Conservation (phyloP, 192 early-diverging fungal species). For the Mortierella claussenii region DNA sequence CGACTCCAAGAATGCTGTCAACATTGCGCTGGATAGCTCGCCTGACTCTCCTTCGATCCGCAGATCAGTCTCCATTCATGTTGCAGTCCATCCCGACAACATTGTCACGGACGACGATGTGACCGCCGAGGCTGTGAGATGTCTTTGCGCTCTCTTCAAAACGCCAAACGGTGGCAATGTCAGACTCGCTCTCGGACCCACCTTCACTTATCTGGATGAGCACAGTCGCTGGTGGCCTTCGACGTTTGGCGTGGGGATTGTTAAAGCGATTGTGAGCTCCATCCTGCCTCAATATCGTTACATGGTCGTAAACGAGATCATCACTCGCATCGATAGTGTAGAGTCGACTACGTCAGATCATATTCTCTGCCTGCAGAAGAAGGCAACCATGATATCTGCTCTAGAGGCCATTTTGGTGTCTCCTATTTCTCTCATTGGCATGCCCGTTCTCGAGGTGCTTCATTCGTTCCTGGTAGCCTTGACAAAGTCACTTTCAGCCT, state of each 20-base stretch:
- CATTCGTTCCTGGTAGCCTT: constrained; percentile 55
- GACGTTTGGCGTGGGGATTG: constrained; percentile 44
- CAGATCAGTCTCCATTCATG: constrained; percentile 33
- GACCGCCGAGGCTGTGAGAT: constrained; percentile 48
- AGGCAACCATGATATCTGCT: constrained; percentile 57
- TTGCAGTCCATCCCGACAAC: constrained; percentile 42
- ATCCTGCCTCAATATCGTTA: constrained; percentile 59
- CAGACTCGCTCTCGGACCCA: constrained; percentile 26
- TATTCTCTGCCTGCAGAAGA: constrained; percentile 44
- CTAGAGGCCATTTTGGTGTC: constrained; percentile 56
- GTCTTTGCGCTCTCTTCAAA: constrained; percentile 48
- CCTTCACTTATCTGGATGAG: constrained; percentile 49
- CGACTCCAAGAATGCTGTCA: constrained; percentile 38
- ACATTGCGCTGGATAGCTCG: constrained; percentile 3
- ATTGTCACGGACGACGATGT: constrained; percentile 33
- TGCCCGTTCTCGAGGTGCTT: constrained; percentile 64
- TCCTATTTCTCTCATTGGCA: constrained; percentile 56
- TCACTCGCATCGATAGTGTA: constrained; percentile 48
- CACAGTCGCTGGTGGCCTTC: constrained; percentile 51
- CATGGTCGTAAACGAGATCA: constrained; percentile 61
- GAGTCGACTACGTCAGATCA: constrained; percentile 33
- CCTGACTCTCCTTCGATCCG: neutral
- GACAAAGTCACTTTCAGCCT: constrained; percentile 40
- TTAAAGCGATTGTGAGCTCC: constrained; percentile 33
- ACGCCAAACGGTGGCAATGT: constrained; percentile 33